These are phyloP conservation scores for Heteromeles arbutifolia DNA, from an alignment of 306 rosid species.

Conservation along the genomic window DNA sequence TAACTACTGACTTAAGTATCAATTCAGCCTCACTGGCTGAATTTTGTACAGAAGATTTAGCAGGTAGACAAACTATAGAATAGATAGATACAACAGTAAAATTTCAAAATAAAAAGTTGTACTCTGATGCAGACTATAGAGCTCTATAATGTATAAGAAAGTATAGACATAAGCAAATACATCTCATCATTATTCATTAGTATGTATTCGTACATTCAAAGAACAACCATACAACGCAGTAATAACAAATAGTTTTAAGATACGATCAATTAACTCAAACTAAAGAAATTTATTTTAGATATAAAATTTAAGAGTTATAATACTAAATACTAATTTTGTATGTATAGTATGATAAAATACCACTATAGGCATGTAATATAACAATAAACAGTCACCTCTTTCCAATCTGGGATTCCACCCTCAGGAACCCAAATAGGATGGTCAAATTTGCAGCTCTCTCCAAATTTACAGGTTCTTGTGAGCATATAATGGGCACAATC, in stretches of 20 bases:
- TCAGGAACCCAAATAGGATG: conserved; percentile 99
- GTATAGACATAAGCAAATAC: not conserved
- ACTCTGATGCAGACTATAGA: not conserved
- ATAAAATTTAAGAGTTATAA: not conserved
- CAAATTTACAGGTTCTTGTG: conserved; percentile 98
- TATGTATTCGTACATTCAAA: not conserved
- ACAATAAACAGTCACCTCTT: conserved; percentile 91
- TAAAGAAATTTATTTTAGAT: not conserved
- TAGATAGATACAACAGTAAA: not conserved
- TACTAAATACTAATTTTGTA: conserved; percentile 21
- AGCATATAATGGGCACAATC: conserved; percentile 98
- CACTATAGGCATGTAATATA: conserved; percentile 44
- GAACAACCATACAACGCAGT: not conserved
- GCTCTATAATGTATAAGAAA: not conserved
- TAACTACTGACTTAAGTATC: not conserved
- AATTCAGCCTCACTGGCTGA: not conserved
- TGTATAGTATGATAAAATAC: conserved; percentile 25
- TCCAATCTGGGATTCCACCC: conserved; percentile 99
- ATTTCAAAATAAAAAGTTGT: not conserved
- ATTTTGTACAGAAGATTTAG: not conserved
- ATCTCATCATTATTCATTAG: not conserved
- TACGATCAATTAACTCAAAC: conserved; percentile 20
- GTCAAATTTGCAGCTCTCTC: conserved; percentile 98
- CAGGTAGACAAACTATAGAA: not conserved
- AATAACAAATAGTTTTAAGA: conserved; percentile 6